Evolutionary conservation across 129 eudicot genomes (phyloP), one percentile per base, ranked within the genome.

Genomic region (Flaveria brownii): DNA sequence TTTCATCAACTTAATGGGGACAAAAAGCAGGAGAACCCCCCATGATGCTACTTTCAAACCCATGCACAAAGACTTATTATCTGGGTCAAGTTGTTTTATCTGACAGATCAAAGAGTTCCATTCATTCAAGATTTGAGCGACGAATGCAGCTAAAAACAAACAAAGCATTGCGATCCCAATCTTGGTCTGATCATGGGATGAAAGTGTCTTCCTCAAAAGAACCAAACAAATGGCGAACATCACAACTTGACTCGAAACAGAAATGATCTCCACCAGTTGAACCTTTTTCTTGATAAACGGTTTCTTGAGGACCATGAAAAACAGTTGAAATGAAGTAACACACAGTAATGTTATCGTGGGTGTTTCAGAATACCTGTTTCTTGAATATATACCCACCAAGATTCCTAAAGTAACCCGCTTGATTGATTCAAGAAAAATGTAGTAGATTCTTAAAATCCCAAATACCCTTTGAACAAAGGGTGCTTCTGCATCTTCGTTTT

Each of bases 401-500:
- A 91, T 79, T 59, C 99, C 99, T 33, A 91, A 77, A 43, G 76
- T 61, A 2, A 89, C 91, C 79, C 99, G 88, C 78, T 81, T 91
- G 14, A 86, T 73, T 2, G 87, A 84, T 71, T 94, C 99, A 8
- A 94, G 78, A 18, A 94, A 47, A 22, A 96, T 89, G 85, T 89
- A 94, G 84, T 94, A 94, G 57, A 94, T 94, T 64, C 99, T 76
- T 10, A 94, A 83, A 74, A 94, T 86, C 14, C 99, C 99, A 41
- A 94, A 94, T 52, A 94, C 65, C 57, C 86, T 94, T 73, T 94
- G 99, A 42, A 94, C 85, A 76, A 85, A 84, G 39, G 97, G 93
- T 47, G 99, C 98, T 73, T 94, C 97, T 55, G 98, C 90, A 64
- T 94, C 99, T 82, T 94, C 99, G n/a, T 88, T 94, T 77, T 94